Percentiles rank a stretch among this genome's conserved stretches.
phyloP scores from a whole-genome alignment of 2,329 filamentous ascomycete genomes.

The Sordariomycetes sp. region DNA sequence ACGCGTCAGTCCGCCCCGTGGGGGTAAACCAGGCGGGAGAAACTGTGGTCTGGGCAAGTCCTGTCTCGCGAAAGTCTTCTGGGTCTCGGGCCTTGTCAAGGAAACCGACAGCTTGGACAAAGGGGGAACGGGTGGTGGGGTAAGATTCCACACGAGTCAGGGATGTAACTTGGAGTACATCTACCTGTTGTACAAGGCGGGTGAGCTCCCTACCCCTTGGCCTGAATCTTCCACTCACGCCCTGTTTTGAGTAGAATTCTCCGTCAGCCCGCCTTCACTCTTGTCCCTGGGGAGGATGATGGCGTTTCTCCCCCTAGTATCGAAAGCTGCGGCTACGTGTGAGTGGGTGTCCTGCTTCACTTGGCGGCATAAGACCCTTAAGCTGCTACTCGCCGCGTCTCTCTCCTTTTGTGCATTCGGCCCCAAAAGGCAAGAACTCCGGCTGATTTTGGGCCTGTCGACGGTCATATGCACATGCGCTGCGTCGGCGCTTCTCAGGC shows the following conservation, averaged over 20 bases:
- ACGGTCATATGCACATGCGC: neutral
- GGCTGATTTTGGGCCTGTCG: neutral
- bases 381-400: neutral
- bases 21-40: neutral
- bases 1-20: neutral
- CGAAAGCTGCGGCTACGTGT: no score
- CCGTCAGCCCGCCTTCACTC: neutral
- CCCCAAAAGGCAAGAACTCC: neutral
- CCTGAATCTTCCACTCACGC: neutral
- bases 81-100: neutral
- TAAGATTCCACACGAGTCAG: neutral
- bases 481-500: neutral
- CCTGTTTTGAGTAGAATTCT: neutral
- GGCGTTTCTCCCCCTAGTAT: no score
- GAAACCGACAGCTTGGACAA: neutral
- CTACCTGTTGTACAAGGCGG: neutral
- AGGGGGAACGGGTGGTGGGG: neutral
- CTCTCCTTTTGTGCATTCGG: neutral
- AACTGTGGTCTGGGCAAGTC: neutral
- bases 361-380: neutral
- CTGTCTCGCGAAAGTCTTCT: no score
- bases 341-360: neutral
- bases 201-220: neutral
- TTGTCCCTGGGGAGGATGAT: no score
- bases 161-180: neutral